Evolutionary conservation across 1,139 yeast genomes (phyloP), one percentile per base, ranked within the genome.

Genomic region (Blastobotrys proliferans): DNA sequence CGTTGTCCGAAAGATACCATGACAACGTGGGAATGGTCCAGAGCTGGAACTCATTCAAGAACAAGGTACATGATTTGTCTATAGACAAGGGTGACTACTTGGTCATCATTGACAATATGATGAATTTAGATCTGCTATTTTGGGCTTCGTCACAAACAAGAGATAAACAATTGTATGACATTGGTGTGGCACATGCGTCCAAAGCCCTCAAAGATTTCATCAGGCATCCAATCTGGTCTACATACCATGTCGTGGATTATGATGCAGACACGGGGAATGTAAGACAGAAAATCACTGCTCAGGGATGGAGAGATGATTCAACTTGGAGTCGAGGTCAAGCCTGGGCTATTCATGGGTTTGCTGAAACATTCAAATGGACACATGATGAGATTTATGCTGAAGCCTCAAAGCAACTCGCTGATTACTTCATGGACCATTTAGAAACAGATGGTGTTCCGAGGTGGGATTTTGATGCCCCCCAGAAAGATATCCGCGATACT

Each of bases 391-490:
- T 51, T 37, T 61, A 56, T 47, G 51, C 59, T 29, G 57, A 58
- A 18, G 61, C 58, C 2, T 54, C 65, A 5, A 52, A 50, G 25
- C 45, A 48, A 13, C 38, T 55, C 11, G 49, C 56, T 2, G 57
- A 58, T 13, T 56, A 48, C 38, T 61, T 59, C 38, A 17, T 60
- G 16, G 27, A 16, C 3, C 20, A 30, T 30, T 8, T 11, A 8
- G 26, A 22, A 8, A 22, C 9, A 8, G 61, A 60, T 46, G 64
- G 62, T 3, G 61, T 58, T 3, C 62, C 62, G 4, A 44, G 48
- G 26, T 61, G 65, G 66, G 65, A 61, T 43, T 61, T 61, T 45
- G 59, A 55, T 45, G 63, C 65, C 11, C 65, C 65, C 6, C 49
- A 51, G 3, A 22, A 18, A n/a, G 34, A 28, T 11, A 44, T 50